Evolutionary conservation across 768 basidiomycete genomes (phyloP), one percentile per base, ranked within the genome.

Genomic region (Lyophyllum semitale): DNA sequence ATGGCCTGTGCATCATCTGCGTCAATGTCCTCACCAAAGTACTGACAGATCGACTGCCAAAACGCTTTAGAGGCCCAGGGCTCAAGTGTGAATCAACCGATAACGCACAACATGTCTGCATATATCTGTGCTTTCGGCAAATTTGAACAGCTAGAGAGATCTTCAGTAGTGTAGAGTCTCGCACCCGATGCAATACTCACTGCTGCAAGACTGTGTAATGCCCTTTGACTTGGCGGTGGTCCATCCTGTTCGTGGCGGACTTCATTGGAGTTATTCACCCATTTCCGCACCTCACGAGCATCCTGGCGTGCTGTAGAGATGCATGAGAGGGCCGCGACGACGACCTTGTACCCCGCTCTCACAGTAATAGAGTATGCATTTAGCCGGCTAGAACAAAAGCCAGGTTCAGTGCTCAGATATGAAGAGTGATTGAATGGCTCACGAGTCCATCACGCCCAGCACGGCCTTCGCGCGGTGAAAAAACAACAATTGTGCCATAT

Each of bases 301-400:
- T 93, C 90, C 69, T 93, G 89, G n/a, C 89, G 81, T 45, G 91
- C 91, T 93, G 48, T 1, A 45, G 29, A 46, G n/a, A 23, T 37
- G 30, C 6, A 40, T 47, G 17, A 38, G 48, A 3, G 17, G 2
- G 33, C 17, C 29, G 1, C 20, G 8, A 15, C 46, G 8, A 9
- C 17, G 18, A 20, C 17, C 12, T 6, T 32, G 33, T 30, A 12
- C 9, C 20, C 38, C 47, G 48, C 37, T 58, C 84, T 63, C 59
- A 90, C 91, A 93, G 63, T 92, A 94, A 65, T 91, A 94, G 1
- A 93, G 69, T 25, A 93, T 73, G 59, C 91, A 93, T 71, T 89
- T 91, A 0, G 92, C 79, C 1, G 89, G 83, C 91, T 93, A 46
- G 11, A 32, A 52, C 57, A 48, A 32, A n/a, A 22, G 50, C 27